Evolutionary conservation across 305 asterid species (phyloP).

Genomic region (Fraxinus sp.): DNA sequence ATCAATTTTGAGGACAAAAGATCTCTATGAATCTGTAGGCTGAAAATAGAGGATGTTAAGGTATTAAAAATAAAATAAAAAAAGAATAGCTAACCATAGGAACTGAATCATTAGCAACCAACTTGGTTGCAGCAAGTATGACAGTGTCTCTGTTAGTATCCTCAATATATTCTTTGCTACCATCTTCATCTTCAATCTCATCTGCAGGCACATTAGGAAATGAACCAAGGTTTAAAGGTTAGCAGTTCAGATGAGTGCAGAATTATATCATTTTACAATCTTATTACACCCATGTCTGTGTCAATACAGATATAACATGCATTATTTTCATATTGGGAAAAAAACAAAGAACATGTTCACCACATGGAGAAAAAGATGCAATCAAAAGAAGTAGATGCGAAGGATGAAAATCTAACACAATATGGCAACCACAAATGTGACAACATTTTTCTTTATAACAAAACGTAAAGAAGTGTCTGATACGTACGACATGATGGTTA

Average conservation of each 20-base stretch:
- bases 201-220: constrained; percentile 42
- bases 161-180: constrained; percentile 76
- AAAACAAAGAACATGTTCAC: neutral
- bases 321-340: neutral
- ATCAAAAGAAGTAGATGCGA: neutral
- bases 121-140: constrained; percentile 70
- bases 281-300: neutral
- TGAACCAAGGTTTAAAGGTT: constrained; percentile 15
- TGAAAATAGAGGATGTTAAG: constrained; percentile 3
- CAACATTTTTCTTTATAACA: neutral
- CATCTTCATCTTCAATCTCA: constrained; percentile 77
- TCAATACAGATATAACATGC: neutral
- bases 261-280: neutral
- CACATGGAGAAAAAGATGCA: neutral
- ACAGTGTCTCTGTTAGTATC: constrained; percentile 78
- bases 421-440: neutral
- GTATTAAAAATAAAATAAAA: constrained; percentile 11
- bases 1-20: constrained; percentile 5
- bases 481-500: neutral
- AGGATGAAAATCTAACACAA: neutral
- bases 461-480: neutral
- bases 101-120: constrained; percentile 76
- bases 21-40: constrained; percentile 15
- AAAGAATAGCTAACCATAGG: constrained; percentile 52
- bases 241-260: constrained; percentile 2